Percentiles rank a stretch among this genome's conserved stretches.
Evolutionary conservation across 768 basidiomycete species (phyloP).

Genomic region (Hemileccinum rubropunctum): DNA sequence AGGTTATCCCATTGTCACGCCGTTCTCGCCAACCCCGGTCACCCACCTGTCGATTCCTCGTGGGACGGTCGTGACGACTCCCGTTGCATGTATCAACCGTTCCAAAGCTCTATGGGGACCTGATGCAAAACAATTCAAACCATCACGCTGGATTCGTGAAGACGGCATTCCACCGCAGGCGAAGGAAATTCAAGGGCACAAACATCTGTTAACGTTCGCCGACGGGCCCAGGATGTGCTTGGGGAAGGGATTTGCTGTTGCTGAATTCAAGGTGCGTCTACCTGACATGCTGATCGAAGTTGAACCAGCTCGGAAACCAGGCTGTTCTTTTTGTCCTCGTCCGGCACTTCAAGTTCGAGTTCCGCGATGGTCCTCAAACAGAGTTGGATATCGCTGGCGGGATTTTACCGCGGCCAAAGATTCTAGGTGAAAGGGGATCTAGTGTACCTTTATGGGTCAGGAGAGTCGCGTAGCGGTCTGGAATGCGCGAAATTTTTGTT

Average conservation of each 20-base stretch:
- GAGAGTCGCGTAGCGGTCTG: slow-evolving; percentile 2
- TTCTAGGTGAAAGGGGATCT: slow-evolving; percentile 17
- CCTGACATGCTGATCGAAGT: too few relatives aligned
- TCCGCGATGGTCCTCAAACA: slow-evolving; percentile 38
- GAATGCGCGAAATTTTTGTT: too few relatives aligned
- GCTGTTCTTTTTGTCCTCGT: slow-evolving; percentile 29
- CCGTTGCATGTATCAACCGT: slow-evolving; percentile 48
- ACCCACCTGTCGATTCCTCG: slow-evolving; percentile 42
- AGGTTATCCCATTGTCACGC: slow-evolving; percentile 39
- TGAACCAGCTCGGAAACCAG: background rate
- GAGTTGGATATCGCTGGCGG: slow-evolving; percentile 22
- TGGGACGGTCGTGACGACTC: slow-evolving; percentile 44
- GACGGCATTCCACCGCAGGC: slow-evolving; percentile 27
- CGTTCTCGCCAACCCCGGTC: slow-evolving; percentile 34
- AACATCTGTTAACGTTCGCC: slow-evolving; percentile 27
- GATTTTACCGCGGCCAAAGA: slow-evolving; percentile 36
- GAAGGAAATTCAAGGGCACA: slow-evolving; percentile 32
- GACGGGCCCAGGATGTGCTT: slow-evolving; percentile 31
- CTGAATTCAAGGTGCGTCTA: slow-evolving; percentile 24
- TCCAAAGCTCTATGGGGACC: slow-evolving; percentile 58
- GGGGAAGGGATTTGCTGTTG: slow-evolving; percentile 28
- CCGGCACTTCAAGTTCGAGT: slow-evolving; percentile 33
- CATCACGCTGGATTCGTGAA: slow-evolving; percentile 56
- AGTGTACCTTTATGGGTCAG: slow-evolving; percentile 10
- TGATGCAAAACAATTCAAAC: slow-evolving; percentile 55